These are phyloP conservation scores for Syzygium grande DNA, from an alignment of 345 rosid species.

Conservation along the genomic window DNA sequence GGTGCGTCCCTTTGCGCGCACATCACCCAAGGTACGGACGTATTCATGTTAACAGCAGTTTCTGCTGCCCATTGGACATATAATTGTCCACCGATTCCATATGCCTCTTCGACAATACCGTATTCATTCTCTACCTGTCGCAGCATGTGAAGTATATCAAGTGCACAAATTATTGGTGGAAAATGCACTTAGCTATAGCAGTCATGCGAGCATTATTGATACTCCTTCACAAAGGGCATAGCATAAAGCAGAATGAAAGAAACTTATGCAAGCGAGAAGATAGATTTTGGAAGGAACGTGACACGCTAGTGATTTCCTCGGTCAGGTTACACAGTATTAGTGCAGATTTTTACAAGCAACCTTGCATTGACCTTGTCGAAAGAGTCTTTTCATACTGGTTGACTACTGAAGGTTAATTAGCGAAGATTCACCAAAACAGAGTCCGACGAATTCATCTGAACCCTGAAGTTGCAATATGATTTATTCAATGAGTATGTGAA, in stretches of 20 bases:
- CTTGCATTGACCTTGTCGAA: background rate
- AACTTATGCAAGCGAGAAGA: background rate
- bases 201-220: background rate
- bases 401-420: background rate
- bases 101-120: constrained; percentile 46
- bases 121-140: constrained; percentile 64
- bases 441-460: background rate
- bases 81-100: constrained; percentile 37
- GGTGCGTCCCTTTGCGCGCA: constrained; percentile 54
- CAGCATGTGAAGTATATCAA: background rate
- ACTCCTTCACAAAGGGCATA: background rate
- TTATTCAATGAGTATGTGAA: background rate
- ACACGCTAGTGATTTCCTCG: background rate
- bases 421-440: background rate
- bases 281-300: background rate
- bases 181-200: background rate
- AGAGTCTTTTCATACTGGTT: background rate
- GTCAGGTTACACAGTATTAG: background rate
- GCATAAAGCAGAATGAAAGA: background rate
- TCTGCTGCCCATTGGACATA: constrained; percentile 63
- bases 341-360: background rate
- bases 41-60: constrained; percentile 48
- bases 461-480: background rate
- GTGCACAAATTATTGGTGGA: background rate
- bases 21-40: constrained; percentile 71